Base-by-base conservation (phyloP, 108 stramenopile species). In the Nitzschia palea region DNA sequence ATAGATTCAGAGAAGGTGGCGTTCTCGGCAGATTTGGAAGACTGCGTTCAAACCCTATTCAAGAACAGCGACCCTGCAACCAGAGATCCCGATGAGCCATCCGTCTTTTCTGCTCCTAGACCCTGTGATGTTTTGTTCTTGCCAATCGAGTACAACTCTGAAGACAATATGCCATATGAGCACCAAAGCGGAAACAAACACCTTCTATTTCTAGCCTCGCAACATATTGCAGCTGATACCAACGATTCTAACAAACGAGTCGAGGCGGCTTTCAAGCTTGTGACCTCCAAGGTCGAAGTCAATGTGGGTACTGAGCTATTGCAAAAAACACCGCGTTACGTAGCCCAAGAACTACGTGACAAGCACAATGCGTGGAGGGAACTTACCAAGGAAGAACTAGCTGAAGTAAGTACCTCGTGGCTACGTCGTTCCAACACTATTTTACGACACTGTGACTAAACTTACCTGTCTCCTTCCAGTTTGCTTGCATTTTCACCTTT, bases 181-280 rank as follows among this genome's bases (percentile, higher is more conserved):
- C 58, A 69, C 29, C 76, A 77, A 36, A 67, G 59, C 14, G 80
- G 80, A 14, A 82, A 82, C 68, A 77, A 75, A 32, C 52, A 66
- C 30, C 32, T 82, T 20, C 76, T 82, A 34, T 68, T 32, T 60
- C 45, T 82, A 0, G 75, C 75, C 18, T 77, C 80, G 6, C 76
- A 73, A 48, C 37, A 65, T 35, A 72, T 82, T 27, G 56, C 67
- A 34, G 47, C 48, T 12, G 60, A 67, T n/a, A 74, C 76, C 3
- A 70, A 40, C 5, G 66, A 37, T 30, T 55, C 67, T 10, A 22
- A 32, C 5, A 59, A 51, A 28, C 67, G 80, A 1, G 68, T 77
- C 27, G 55, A 73, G 37, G 74, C 74, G 25, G 71, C 80, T 1
- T 57, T 76, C n/a, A 43, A 54, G 33, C 54, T 76, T 9, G 48